Evolutionary conservation across 306 rosid species (phyloP), one percentile per base, ranked within the genome.

Genomic region (Gillenia trifoliata): DNA sequence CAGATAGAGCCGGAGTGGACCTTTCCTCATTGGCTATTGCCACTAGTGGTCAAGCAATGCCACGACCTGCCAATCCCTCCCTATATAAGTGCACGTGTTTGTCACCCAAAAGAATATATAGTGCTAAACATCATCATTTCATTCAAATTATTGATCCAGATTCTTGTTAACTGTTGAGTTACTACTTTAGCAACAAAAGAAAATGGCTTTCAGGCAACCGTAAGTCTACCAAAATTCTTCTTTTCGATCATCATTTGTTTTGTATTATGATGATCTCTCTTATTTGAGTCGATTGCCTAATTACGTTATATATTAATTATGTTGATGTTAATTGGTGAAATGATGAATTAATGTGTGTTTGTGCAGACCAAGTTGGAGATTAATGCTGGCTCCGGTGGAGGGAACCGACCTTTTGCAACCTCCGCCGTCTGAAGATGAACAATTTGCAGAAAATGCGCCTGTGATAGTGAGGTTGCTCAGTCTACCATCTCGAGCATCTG

Each of bases 341-440:
- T 68, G 56, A 68, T 45, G 55, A 3, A 47, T 54, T 54, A 22
- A 54, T 57, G 31, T 61, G 38, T 1, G 38, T 29, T 61, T 61
- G 66, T 61, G 11, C 15, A 61, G 66, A 61, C 28, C 38, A 30
- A 11, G 7, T 61, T 10, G 68, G n/a, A 81, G 74, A 66, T 81
- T 81, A 66, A 29, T 67, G 71, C 54, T 76, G 69, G 45, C 17
- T 43, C 71, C 40, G 47, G 9, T 62, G 71, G 71, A 60, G 73
- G 61, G 52, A 60, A 50, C 36, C 60, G 75, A 23, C 12, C 78
- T 20, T 66, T 76, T 30, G 78, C 78, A 47, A 66, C 84, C 19
- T 71, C 84, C 1, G 47, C 75, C 9, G 16, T 31, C 43, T 78
- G 33, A 40, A 40, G 45, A 40, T 40, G 45, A 40, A 40, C 36